Evolutionary conservation across 225 moss, liverwort and hornwort genomes (phyloP), one percentile per base, ranked within the genome.

Genomic region (Sphagnum contortum): DNA sequence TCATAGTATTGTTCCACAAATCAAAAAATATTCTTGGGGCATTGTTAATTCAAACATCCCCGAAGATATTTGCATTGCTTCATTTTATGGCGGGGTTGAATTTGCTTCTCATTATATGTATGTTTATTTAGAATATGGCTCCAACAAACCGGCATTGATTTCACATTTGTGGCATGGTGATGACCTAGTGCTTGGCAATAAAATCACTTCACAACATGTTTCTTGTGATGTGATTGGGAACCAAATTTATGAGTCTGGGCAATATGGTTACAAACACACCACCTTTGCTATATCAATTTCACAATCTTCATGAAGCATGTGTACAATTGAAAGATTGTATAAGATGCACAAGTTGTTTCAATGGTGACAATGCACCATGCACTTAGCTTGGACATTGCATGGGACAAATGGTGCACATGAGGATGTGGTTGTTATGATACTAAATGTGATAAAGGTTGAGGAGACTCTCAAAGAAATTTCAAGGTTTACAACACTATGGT

Each of bases 161-260:
- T 64, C 70, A 66, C 72, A 72, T 48, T 53, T 72, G 48, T 72
- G 72, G 72, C 72, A 60, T 52, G 70, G 63, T 45, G 57, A 71
- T 14, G n/a, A 48, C 8, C 48, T 71, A 50, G 49, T 64, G 45
- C 70, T 72, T 44, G 72, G 72, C 53, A 66, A 72, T 3, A 14
- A 7, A 44, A 48, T 45, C 48, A 72, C 66, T 48, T 59, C 54
- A 44, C 29, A 44, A 45, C 9, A n/a, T 57, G 12, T 64, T 59
- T 66, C 47, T 44, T 1, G 58, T 58, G 12, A 58, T 13, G 58
- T 58, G n/a, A 8, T 58, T 13, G 58, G 58, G 13, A 13, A 44
- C 58, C 58, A 58, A 58, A 58, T 58, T 44, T 44, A 4, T 13
- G 58, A 58, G 58, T 13, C 3, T 29, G 29, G 29, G 44, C 8